Percentiles rank a stretch among this genome's conserved stretches.
Conservation (phyloP, 345 rosid species). For the Populus alba region DNA sequence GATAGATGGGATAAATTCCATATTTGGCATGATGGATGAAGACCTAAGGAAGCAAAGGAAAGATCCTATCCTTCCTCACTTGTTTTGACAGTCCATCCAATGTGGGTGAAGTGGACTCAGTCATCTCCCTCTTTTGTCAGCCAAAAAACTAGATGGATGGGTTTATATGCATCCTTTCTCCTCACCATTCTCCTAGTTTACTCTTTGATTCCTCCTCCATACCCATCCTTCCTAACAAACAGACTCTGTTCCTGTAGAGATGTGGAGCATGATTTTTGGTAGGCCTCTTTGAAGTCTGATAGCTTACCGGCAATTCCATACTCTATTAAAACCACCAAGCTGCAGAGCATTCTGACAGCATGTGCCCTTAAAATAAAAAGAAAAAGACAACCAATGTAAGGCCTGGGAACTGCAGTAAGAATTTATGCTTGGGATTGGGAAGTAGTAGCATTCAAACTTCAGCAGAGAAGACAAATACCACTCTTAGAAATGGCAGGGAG, state of each 20-base stretch:
- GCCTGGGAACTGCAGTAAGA: neutral
- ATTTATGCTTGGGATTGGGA: neutral
- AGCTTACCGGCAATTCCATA: neutral
- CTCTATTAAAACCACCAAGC: neutral
- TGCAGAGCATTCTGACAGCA: neutral
- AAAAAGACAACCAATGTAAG: neutral
- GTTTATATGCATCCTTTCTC: neutral
- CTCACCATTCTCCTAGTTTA: neutral
- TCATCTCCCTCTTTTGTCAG: neutral
- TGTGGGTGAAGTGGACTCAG: neutral
- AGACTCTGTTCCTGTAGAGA: neutral
- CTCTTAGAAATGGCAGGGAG: neutral
- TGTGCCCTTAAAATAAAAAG: neutral
- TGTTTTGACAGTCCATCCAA: neutral
- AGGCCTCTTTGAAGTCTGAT: neutral
- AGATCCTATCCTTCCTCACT: neutral
- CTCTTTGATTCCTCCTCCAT: neutral
- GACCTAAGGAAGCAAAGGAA: neutral
- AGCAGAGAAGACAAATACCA: neutral
- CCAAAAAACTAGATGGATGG: neutral
- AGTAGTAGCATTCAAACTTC: neutral
- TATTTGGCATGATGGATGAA: neutral
- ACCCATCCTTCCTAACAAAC: neutral
- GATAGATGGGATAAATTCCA: neutral
- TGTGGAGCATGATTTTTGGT: neutral